Conservation (phyloP, 2,329 filamentous ascomycete species). For the Pochonia chlamydosporia region DNA sequence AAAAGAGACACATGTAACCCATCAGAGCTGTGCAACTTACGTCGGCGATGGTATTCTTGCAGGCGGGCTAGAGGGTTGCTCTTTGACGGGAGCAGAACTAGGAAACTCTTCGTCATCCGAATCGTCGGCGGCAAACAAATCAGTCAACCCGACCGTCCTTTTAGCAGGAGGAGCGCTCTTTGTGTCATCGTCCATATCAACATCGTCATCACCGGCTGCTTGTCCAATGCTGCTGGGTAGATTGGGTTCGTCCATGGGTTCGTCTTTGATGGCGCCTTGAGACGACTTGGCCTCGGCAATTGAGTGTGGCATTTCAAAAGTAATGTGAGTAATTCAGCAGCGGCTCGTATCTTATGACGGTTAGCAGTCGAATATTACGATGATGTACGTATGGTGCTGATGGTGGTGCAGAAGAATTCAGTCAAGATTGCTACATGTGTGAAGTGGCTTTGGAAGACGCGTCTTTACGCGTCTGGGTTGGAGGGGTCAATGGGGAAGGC, state of each 20-base stretch:
- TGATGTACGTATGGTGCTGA: no score
- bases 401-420: no score
- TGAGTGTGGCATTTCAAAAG: conserved; percentile 39
- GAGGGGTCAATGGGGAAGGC: no score
- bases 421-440: no score
- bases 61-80: conserved; percentile 33
- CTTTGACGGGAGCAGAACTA: conserved; percentile 38
- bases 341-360: no score
- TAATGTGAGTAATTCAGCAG: neutral
- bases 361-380: no score
- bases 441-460: no score
- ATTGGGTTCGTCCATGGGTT: conserved; percentile 29
- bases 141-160: conserved; percentile 49
- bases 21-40: conserved; percentile 25
- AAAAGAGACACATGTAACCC: neutral
- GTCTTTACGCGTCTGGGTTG: no score
- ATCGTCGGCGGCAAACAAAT: conserved; percentile 52
- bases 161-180: conserved; percentile 24
- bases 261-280: conserved; percentile 22
- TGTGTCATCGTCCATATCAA: conserved; percentile 35
- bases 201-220: conserved; percentile 27
- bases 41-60: conserved; percentile 35
- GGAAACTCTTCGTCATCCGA: conserved; percentile 59
- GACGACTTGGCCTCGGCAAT: conserved; percentile 24
- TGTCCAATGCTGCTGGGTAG: conserved; percentile 21